A percentile compares a stretch with the other conserved stretches of the same genome.
Conservation (phyloP, 257 asterid genomes). For the Gentiana dahurica region DNA sequence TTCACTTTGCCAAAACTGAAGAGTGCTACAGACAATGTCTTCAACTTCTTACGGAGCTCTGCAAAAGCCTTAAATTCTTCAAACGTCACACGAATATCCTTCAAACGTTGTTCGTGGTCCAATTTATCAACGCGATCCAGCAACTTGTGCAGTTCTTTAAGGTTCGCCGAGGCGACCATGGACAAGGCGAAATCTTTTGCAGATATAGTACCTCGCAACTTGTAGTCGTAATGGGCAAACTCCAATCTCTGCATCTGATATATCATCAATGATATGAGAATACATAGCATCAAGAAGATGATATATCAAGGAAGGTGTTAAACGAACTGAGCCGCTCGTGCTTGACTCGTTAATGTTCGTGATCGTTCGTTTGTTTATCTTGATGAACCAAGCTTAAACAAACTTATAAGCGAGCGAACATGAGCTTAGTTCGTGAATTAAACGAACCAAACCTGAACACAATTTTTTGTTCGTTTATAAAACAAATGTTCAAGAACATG, state of each 20-base stretch:
- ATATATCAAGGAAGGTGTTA: too few species aligned
- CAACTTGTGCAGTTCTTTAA: constrained; percentile 57
- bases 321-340: too few species aligned
- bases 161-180: constrained; percentile 85
- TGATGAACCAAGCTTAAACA: too few species aligned
- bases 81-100: constrained; percentile 35
- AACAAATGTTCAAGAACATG: too few species aligned
- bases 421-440: too few species aligned
- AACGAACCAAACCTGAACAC: too few species aligned
- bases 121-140: constrained; percentile 60
- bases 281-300: too few species aligned
- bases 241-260: constrained; percentile 64
- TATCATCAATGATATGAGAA: not conserved
- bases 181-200: constrained; percentile 85
- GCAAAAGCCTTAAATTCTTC: constrained; percentile 74
- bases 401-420: too few species aligned
- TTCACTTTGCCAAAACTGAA: constrained; percentile 67
- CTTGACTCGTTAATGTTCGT: too few species aligned
- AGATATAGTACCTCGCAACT: constrained; percentile 64
- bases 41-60: constrained; percentile 58
- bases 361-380: too few species aligned
- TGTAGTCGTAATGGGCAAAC: constrained; percentile 79
- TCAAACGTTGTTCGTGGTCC: constrained; percentile 39
- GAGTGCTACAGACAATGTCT: constrained; percentile 71
- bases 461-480: too few species aligned